A percentile compares a stretch with the other conserved stretches of the same genome.
phyloP scores from a whole-genome alignment of 2,329 filamentous ascomycete species.

The Colletotrichum limetticola region DNA sequence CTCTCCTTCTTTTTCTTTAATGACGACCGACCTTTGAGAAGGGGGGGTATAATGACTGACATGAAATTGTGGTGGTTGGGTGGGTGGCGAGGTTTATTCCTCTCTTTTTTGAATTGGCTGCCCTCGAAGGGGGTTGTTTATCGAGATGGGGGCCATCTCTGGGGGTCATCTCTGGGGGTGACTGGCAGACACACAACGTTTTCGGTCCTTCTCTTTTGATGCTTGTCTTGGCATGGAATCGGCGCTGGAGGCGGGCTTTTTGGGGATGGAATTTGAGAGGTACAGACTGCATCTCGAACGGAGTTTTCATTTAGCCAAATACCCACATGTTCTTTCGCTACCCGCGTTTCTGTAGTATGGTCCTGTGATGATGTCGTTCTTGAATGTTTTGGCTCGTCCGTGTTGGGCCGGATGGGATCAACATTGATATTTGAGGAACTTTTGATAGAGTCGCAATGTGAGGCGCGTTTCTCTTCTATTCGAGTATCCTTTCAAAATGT shows the following conservation, averaged over 20 bases:
- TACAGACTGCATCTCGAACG: conserved; percentile 1
- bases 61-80: conserved; percentile 12
- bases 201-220: neutral
- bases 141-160: neutral
- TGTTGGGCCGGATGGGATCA: neutral
- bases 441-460: no score
- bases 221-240: neutral
- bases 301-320: conserved; percentile 14
- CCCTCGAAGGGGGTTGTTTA: no score
- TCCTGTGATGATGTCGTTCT: neutral
- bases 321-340: conserved; percentile 8
- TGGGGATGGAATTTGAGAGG: neutral
- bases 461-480: neutral
- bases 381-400: neutral
- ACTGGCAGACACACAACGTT: neutral
- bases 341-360: neutral
- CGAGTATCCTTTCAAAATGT: no score
- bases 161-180: neutral
- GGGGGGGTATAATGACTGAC: conserved; percentile 27
- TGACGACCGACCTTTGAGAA: neutral
- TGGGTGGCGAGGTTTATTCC: neutral
- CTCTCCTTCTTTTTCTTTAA: conserved; percentile 9
- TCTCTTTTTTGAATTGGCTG: neutral
- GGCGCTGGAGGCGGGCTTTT: neutral
- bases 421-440: neutral